A percentile compares a stretch with the other conserved stretches of the same genome.
Evolutionary conservation across 2,329 filamentous ascomycete genomes (phyloP).

Genomic region (Canariomyces notabilis): DNA sequence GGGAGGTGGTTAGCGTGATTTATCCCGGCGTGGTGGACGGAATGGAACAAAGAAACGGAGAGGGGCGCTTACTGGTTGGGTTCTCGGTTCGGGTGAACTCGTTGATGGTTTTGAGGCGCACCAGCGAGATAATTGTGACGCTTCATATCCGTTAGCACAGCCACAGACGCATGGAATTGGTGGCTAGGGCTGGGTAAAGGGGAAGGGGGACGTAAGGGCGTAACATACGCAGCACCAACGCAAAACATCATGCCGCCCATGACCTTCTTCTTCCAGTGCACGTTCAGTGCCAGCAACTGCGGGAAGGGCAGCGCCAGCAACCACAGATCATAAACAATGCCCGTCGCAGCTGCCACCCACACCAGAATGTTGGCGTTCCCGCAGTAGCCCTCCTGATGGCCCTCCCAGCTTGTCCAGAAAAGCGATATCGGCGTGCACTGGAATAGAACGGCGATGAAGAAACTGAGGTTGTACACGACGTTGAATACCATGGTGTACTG

Average conservation of each 20-base stretch:
- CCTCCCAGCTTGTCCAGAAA: conserved; percentile 52
- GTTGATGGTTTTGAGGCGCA: conserved; percentile 24
- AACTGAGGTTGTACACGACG: conserved; percentile 36
- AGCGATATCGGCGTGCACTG: conserved; percentile 47
- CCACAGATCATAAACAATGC: conserved; percentile 48
- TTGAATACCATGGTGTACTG: conserved; percentile 40
- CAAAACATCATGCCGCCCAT: conserved; percentile 43
- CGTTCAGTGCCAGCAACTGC: conserved; percentile 35
- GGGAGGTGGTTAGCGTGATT: background rate
- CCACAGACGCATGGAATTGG: background rate
- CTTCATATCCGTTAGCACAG: conserved; percentile 2
- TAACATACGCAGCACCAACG: conserved; percentile 36
- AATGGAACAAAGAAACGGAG: background rate
- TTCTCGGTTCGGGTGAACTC: conserved; percentile 19
- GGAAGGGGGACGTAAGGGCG: background rate
- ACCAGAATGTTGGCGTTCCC: conserved; percentile 44
- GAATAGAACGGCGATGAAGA: conserved; percentile 41
- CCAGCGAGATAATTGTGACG: conserved; percentile 21
- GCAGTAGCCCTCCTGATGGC: conserved; percentile 42
- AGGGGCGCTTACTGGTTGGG: conserved; percentile 19
- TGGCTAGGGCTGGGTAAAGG: too few species aligned
- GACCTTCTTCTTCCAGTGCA: conserved; percentile 46
- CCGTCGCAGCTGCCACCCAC: conserved; percentile 49
- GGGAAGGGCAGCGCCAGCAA: conserved; percentile 48
- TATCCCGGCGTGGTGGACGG: background rate